Conservation (phyloP, 176 grass and related monocot genomes). For the Bothriochloa decipiens region DNA sequence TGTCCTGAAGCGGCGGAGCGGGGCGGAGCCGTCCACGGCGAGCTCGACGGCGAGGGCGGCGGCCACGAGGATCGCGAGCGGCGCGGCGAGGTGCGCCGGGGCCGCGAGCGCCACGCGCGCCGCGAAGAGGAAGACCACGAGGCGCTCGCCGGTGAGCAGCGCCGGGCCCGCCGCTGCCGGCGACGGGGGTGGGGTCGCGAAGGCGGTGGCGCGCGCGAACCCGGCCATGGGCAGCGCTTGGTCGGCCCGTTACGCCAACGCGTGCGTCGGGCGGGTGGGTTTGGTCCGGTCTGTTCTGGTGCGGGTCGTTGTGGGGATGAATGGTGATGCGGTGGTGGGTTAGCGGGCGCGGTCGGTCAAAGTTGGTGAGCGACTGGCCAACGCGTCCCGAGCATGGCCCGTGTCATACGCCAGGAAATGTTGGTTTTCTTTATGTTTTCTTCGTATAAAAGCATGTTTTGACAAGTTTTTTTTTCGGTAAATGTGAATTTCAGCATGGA, state of each 20-base stretch:
- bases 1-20: constrained; percentile 62
- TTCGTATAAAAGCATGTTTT: neutral
- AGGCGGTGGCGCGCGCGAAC: constrained; percentile 15
- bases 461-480: no score
- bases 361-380: constrained; percentile 11
- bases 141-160: constrained; percentile 70
- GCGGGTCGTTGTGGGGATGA: no score
- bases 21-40: constrained; percentile 48
- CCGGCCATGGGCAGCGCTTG: neutral
- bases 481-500: no score
- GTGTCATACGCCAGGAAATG: no score
- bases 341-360: constrained; percentile 20
- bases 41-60: constrained; percentile 73
- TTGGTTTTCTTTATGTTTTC: neutral
- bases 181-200: neutral
- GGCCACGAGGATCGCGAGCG: constrained; percentile 54
- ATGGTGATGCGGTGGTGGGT: neutral
- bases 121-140: constrained; percentile 82
- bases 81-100: constrained; percentile 55
- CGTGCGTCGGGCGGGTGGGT: neutral
- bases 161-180: neutral
- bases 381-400: neutral
- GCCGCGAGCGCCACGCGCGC: constrained; percentile 65
- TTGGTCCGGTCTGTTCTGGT: neutral
- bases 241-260: constrained; percentile 3